Evolutionary conservation across 495 filamentous ascomycete species (phyloP).

Genomic region (Xylaria castorea): DNA sequence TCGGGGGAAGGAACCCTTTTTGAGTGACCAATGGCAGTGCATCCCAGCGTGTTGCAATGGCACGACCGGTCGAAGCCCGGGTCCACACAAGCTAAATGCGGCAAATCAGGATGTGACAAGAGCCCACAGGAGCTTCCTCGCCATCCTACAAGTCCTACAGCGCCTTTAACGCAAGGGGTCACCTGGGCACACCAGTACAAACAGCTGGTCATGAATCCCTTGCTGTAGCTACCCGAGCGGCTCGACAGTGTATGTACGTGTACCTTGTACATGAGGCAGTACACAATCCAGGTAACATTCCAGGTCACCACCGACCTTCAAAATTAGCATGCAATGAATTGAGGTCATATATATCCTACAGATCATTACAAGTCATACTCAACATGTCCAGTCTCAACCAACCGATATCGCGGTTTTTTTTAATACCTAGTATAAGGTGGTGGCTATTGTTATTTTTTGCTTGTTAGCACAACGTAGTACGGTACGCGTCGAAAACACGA

Average conservation of each 20-base stretch:
- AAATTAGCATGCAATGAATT: background rate
- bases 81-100: background rate
- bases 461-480: background rate
- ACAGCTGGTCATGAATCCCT: background rate
- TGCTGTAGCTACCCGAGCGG: background rate
- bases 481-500: background rate
- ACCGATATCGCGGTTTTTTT: background rate
- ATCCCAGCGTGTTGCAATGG: background rate
- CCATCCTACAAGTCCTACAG: background rate
- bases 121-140: constrained; percentile 14
- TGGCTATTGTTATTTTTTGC: background rate
- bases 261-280: background rate
- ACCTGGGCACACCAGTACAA: background rate
- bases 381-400: background rate
- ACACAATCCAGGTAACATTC: background rate
- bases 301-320: background rate
- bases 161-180: background rate
- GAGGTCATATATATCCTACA: background rate
- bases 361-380: background rate
- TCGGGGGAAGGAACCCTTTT: background rate
- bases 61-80: background rate
- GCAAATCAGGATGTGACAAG: background rate
- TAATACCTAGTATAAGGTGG: background rate
- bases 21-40: background rate
- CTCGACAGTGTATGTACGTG: background rate